These are phyloP conservation scores for Aspergillus biplanus DNA, from an alignment of 495 filamentous ascomycete genomes.

Conservation along the genomic window DNA sequence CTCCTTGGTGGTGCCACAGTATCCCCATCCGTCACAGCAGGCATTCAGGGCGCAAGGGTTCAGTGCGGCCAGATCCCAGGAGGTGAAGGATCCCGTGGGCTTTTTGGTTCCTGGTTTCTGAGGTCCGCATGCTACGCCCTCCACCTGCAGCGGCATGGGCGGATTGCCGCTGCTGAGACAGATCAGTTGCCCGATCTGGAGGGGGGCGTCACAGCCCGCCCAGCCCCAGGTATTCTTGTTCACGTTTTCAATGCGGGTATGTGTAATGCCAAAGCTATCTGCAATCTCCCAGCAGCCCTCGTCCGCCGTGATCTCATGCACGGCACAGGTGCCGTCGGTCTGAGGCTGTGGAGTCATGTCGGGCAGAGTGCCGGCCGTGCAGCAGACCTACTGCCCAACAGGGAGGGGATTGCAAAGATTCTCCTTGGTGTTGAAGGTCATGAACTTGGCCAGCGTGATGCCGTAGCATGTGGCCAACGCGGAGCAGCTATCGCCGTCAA, in stretches of 20 bases:
- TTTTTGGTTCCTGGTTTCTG: background rate
- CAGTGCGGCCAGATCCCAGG: constrained; percentile 1
- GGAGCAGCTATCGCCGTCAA: no score
- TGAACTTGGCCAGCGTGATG: no score
- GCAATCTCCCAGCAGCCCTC: background rate
- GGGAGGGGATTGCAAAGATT: no score
- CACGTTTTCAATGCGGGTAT: constrained; percentile 32
- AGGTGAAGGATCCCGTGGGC: background rate
- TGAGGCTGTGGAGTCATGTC: constrained; percentile 9
- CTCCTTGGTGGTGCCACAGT: constrained; percentile 2
- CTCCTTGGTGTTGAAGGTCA: no score
- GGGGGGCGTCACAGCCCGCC: constrained; percentile 16
- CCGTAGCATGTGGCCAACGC: no score
- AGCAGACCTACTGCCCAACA: constrained; percentile 15
- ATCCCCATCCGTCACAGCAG: constrained; percentile 4
- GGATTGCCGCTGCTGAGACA: constrained; percentile 2
- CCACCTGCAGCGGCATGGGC: background rate
- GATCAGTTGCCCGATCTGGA: constrained; percentile 5
- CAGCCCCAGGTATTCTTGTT: constrained; percentile 46
- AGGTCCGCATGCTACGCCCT: background rate
- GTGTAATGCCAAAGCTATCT: background rate
- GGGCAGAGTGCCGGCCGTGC: constrained; percentile 1
- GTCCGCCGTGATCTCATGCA: background rate
- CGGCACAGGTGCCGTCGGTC: constrained; percentile 1
- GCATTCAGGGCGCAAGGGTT: constrained; percentile 8